Conservation (phyloP, 2,329 filamentous ascomycete species). For the Amylocarpus encephaloides region DNA sequence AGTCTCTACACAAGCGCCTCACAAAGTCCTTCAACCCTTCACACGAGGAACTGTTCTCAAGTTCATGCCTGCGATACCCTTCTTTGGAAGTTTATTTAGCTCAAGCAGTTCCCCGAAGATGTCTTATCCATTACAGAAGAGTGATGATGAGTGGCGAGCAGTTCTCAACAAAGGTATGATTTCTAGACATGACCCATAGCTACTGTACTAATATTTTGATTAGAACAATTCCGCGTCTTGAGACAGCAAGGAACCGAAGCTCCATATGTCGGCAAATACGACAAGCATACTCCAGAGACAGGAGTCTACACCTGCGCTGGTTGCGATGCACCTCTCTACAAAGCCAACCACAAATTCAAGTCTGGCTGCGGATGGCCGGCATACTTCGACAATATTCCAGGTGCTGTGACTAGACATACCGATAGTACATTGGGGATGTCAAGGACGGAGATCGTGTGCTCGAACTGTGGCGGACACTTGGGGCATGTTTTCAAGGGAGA, state of each 20-base stretch:
- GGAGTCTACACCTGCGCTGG: slow-evolving; percentile 86
- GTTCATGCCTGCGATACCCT: slow-evolving; percentile 74
- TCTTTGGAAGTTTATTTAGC: slow-evolving; percentile 70
- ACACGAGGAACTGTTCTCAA: slow-evolving; percentile 37
- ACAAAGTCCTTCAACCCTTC: slow-evolving; percentile 31
- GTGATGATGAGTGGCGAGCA: slow-evolving; percentile 80
- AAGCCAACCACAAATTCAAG: slow-evolving; percentile 89
- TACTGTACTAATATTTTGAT: slow-evolving; percentile 17
- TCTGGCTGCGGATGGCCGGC: slow-evolving; percentile 97
- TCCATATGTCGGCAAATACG: slow-evolving; percentile 72
- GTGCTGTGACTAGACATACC: slow-evolving; percentile 75
- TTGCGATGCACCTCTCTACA: slow-evolving; percentile 85
- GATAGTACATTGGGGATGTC: slow-evolving; percentile 75
- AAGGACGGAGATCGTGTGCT: slow-evolving; percentile 88
- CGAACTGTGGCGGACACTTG: slow-evolving; percentile 87
- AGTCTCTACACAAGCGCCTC: slow-evolving; percentile 17
- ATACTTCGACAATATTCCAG: slow-evolving; percentile 92
- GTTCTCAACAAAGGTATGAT: slow-evolving; percentile 62
- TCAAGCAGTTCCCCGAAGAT: slow-evolving; percentile 48
- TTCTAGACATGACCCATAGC: slow-evolving; percentile 31
- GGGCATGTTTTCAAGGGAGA: slow-evolving; percentile 92
- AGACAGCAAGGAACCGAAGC: slow-evolving; percentile 87
- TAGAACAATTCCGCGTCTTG: slow-evolving; percentile 93
- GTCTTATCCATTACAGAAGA: slow-evolving; percentile 75
- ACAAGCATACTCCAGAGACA: slow-evolving; percentile 71